phyloP scores from a whole-genome alignment of 2,329 filamentous ascomycete species.

The Sodiomyces alkalinus region DNA sequence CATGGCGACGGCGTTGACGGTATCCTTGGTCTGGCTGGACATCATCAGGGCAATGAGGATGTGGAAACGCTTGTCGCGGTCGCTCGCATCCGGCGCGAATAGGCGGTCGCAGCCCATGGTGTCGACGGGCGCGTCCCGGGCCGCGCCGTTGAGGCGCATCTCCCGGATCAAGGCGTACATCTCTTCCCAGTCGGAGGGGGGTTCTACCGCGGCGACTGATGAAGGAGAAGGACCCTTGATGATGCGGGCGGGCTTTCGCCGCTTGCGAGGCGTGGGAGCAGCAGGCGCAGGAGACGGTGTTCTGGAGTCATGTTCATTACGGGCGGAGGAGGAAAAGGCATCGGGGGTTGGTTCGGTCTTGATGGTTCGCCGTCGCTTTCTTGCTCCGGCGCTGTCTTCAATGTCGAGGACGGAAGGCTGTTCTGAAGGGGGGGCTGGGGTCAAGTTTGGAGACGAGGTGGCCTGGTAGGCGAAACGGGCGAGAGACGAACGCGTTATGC shows the following conservation, averaged over 20 bases:
- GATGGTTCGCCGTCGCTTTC: slow-evolving; percentile 32
- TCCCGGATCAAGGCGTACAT: slow-evolving; percentile 63
- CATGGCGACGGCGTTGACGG: slow-evolving; percentile 76
- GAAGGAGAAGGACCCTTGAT: slow-evolving; percentile 21
- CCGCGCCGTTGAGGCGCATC: slow-evolving; percentile 48
- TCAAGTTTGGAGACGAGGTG: slow-evolving; percentile 11
- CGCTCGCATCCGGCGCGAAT: slow-evolving; percentile 34
- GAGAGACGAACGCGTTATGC: slow-evolving; percentile 33
- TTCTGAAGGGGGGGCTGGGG: slow-evolving; percentile 6
- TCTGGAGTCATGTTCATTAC: slow-evolving; percentile 10
- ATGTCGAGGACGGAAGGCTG: slow-evolving; percentile 29
- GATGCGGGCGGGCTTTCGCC: slow-evolving; percentile 30
- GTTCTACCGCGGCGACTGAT: slow-evolving; percentile 26
- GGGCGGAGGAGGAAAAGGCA: slow-evolving; percentile 8
- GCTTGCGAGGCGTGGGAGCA: slow-evolving; percentile 13
- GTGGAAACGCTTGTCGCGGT: slow-evolving; percentile 58
- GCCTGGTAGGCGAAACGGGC: slow-evolving; percentile 28
- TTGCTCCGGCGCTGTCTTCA: slow-evolving; percentile 33
- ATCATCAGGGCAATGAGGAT: slow-evolving; percentile 82
- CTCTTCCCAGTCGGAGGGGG: slow-evolving; percentile 70
- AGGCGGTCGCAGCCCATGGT: slow-evolving; percentile 91
- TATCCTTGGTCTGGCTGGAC: slow-evolving; percentile 86
- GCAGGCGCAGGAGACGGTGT: too few species aligned
- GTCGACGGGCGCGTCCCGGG: slow-evolving; percentile 74
- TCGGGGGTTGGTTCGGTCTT: slow-evolving; percentile 16